Percentiles rank a stretch among this genome's conserved stretches.
These are phyloP conservation scores for Volvox reticuliferus DNA, from an alignment of 139 green algal genomes.

Conservation along the genomic window DNA sequence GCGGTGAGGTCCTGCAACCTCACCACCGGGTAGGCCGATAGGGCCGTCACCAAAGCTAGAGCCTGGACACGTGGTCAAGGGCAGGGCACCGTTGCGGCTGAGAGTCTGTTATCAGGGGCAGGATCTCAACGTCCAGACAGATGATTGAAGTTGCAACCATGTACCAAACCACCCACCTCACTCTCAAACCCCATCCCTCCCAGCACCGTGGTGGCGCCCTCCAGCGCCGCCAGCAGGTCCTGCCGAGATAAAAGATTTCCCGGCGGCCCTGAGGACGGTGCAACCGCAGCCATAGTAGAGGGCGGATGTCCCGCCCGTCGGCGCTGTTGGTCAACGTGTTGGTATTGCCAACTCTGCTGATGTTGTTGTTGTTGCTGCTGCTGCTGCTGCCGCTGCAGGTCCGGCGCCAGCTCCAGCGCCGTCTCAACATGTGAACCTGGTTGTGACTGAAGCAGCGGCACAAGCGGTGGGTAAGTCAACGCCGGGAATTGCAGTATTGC, in stretches of 20 bases:
- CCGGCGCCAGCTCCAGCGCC: not conserved
- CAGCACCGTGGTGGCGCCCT: not conserved
- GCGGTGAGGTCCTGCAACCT: slow-evolving; percentile 13
- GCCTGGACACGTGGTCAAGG: not conserved
- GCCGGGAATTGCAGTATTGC: too few relatives aligned
- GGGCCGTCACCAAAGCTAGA: not conserved
- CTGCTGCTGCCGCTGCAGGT: not conserved
- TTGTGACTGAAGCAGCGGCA: too few relatives aligned
- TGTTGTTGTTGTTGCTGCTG: not conserved
- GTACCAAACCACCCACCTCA: not conserved
- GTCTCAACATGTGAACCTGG: too few relatives aligned
- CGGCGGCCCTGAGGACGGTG: not conserved
- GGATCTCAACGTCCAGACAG: too few relatives aligned
- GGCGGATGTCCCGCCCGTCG: too few relatives aligned
- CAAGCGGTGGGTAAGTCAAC: too few relatives aligned
- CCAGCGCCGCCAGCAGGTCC: not conserved
- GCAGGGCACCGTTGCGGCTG: not conserved
- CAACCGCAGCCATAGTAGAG: too few relatives aligned
- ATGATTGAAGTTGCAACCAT: too few relatives aligned
- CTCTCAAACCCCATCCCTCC: not conserved
- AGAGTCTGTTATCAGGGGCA: too few relatives aligned
- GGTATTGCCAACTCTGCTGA: not conserved
- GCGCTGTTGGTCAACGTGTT: too few relatives aligned
- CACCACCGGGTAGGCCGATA: not conserved
- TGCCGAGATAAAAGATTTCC: not conserved